Evolutionary conservation across 2,329 filamentous ascomycete genomes (phyloP).

Genomic region (Fusarium sp.): DNA sequence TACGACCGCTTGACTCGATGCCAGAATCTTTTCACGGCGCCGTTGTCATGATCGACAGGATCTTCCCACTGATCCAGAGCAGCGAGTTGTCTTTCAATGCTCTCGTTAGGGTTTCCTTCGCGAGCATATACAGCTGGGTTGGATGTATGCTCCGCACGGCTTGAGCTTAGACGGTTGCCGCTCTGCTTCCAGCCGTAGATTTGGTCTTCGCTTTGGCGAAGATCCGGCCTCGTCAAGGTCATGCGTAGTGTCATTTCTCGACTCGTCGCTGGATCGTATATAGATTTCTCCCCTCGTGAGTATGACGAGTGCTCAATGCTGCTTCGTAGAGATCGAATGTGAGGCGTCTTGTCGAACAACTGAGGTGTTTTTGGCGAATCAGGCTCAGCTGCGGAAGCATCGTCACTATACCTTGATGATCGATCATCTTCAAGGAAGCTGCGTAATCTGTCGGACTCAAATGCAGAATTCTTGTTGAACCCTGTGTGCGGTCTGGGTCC

Average conservation of each 20-base stretch:
- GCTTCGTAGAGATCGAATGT: slow-evolving; percentile 48
- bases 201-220: slow-evolving; percentile 80
- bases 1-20: slow-evolving; percentile 67
- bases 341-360: slow-evolving; percentile 57
- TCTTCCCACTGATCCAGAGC: slow-evolving; percentile 65
- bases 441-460: slow-evolving; percentile 64
- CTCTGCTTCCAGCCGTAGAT: slow-evolving; percentile 76
- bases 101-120: slow-evolving; percentile 61
- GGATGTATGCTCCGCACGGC: slow-evolving; percentile 52
- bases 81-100: slow-evolving; percentile 66
- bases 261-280: slow-evolving; percentile 68
- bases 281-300: slow-evolving; percentile 57
- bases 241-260: slow-evolving; percentile 96
- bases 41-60: slow-evolving; percentile 57
- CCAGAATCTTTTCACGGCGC: slow-evolving; percentile 74
- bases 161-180: slow-evolving; percentile 60
- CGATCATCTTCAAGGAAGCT: slow-evolving; percentile 71
- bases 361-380: slow-evolving; percentile 72
- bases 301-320: slow-evolving; percentile 47
- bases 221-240: slow-evolving; percentile 91
- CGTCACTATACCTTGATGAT: slow-evolving; percentile 68
- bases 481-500: slow-evolving; percentile 53
- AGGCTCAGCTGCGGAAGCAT: slow-evolving; percentile 67
- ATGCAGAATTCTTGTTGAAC: slow-evolving; percentile 49
- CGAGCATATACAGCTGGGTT: slow-evolving; percentile 46